Evolutionary conservation across 495 filamentous ascomycete genomes (phyloP).

Genomic region (Lasiosphaeriaceae sp.): DNA sequence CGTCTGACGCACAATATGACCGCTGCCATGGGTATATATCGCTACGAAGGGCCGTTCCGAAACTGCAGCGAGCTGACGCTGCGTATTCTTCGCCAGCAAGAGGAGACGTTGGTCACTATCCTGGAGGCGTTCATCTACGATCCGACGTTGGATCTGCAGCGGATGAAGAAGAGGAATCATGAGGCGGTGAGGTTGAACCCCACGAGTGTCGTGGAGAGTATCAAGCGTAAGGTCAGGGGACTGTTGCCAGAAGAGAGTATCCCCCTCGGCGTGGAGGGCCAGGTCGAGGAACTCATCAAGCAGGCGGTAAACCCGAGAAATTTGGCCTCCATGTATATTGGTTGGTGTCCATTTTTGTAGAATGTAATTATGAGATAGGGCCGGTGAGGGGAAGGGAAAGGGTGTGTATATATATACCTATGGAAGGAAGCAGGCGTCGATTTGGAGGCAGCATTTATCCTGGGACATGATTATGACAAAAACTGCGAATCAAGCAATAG

Average conservation of each 20-base stretch:
- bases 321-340: slow-evolving; percentile 91
- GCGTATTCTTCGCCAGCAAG: slow-evolving; percentile 76
- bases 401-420: too few relatives aligned
- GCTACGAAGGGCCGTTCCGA: slow-evolving; percentile 89
- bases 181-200: slow-evolving; percentile 75
- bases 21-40: slow-evolving; percentile 89
- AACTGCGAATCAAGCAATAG: too few relatives aligned
- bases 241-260: slow-evolving; percentile 81
- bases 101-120: slow-evolving; percentile 95
- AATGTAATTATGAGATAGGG: not conserved
- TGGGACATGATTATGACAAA: too few relatives aligned
- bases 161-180: slow-evolving; percentile 62
- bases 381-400: too few relatives aligned
- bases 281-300: slow-evolving; percentile 87
- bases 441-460: too few relatives aligned
- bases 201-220: slow-evolving; percentile 83
- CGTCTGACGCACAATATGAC: slow-evolving; percentile 98
- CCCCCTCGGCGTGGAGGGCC: slow-evolving; percentile 88
- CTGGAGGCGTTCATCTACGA: slow-evolving; percentile 96
- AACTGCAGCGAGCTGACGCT: slow-evolving; percentile 86
- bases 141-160: slow-evolving; percentile 89
- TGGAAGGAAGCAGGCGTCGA: too few relatives aligned
- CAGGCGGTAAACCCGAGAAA: slow-evolving; percentile 74
- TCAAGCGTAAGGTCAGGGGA: slow-evolving; percentile 80
- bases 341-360: slow-evolving; percentile 92